These are phyloP conservation scores for Trypethelium eluteriae DNA, from an alignment of 495 filamentous ascomycete genomes.

Conservation along the genomic window DNA sequence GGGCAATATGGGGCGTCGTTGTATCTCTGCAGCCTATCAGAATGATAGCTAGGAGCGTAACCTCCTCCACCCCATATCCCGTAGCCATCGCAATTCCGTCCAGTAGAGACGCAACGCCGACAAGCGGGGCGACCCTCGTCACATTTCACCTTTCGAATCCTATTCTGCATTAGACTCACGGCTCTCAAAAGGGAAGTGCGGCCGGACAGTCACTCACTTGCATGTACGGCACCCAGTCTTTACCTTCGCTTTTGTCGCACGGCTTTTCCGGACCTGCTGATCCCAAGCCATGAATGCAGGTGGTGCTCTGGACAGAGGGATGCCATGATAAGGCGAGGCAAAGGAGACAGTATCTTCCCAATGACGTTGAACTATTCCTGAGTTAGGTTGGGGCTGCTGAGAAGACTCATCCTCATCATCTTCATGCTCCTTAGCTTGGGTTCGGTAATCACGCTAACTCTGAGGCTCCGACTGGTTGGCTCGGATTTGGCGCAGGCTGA, in stretches of 20 bases:
- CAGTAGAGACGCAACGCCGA: slow-evolving; percentile 46
- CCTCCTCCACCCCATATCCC: slow-evolving; percentile 22
- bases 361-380: not conserved
- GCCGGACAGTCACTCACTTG: slow-evolving; percentile 35
- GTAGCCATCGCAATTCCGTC: slow-evolving; percentile 53
- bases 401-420: no score
- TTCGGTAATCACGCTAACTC: not conserved
- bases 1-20: not conserved
- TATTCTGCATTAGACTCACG: not conserved
- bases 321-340: no score
- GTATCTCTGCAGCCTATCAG: not conserved
- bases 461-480: not conserved
- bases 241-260: slow-evolving; percentile 30
- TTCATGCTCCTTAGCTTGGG: no score
- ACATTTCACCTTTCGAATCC: slow-evolving; percentile 44
- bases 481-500: not conserved
- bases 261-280: not conserved
- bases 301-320: not conserved
- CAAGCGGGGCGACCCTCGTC: slow-evolving; percentile 51
- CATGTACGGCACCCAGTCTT: slow-evolving; percentile 49
- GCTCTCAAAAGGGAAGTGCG: not conserved
- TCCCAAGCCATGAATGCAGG: not conserved
- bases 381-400: no score
- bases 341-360: no score
- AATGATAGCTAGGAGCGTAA: not conserved